phyloP scores from a whole-genome alignment of 129 eudicot species.

The Helichrysum umbraculigerum region DNA sequence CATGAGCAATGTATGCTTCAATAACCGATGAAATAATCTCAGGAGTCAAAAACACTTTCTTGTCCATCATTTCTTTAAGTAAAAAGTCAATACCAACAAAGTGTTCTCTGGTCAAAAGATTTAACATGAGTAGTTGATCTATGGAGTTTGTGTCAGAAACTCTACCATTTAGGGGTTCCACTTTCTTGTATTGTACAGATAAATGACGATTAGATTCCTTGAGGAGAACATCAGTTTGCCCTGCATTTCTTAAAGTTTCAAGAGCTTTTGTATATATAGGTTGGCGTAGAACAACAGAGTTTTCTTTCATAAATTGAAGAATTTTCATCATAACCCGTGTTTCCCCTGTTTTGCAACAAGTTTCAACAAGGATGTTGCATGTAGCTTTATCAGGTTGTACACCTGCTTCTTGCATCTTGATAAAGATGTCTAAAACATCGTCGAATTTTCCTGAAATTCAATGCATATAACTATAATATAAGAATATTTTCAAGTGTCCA shows the following conservation, averaged over 20 bases:
- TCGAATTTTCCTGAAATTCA: constrained; percentile 56
- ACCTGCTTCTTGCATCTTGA: constrained; percentile 89
- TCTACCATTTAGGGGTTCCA: constrained; percentile 20
- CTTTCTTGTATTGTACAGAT: constrained; percentile 28
- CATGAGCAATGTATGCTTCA: constrained; percentile 46
- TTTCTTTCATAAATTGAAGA: constrained; percentile 77
- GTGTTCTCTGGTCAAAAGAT: constrained; percentile 47
- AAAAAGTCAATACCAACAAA: constrained; percentile 61
- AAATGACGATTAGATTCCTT: constrained; percentile 75
- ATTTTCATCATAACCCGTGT: constrained; percentile 57
- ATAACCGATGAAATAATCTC: constrained; percentile 48
- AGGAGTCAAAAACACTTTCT: constrained; percentile 43
- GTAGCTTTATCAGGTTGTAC: constrained; percentile 93
- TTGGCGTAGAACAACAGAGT: constrained; percentile 70
- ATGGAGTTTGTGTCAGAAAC: constrained; percentile 30
- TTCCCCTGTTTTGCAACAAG: constrained; percentile 64
- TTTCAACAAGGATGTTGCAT: constrained; percentile 76
- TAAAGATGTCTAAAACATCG: constrained; percentile 70
- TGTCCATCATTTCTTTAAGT: constrained; percentile 50
- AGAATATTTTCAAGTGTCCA: constrained; percentile 2
- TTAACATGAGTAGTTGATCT: constrained; percentile 49
- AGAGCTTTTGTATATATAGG: constrained; percentile 59
- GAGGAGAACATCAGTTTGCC: constrained; percentile 50
- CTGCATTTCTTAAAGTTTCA: constrained; percentile 51
- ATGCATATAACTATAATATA: constrained; percentile 2